Conservation (phyloP, 129 eudicot species). For the Pseudognaphalium luteoalbum region DNA sequence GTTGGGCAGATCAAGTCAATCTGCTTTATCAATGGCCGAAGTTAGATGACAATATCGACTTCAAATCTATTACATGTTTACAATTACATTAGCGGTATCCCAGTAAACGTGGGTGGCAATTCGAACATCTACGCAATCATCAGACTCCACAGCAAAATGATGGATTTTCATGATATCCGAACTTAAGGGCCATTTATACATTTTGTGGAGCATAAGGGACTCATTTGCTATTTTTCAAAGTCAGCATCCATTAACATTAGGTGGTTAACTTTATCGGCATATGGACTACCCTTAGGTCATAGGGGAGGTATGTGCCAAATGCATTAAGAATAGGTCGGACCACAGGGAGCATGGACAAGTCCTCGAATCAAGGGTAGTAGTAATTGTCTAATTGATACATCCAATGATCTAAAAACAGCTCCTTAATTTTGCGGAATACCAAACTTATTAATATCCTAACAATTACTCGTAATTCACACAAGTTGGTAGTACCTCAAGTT, state of each 20-base stretch:
- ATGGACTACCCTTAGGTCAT: slow-evolving; percentile 4
- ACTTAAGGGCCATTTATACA: not conserved
- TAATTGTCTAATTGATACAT: not conserved
- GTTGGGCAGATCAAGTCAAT: not conserved
- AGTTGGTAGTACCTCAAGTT: slow-evolving; percentile 43
- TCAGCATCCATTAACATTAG: slow-evolving; percentile 10
- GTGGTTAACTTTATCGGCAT: slow-evolving; percentile 12
- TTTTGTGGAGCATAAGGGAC: slow-evolving; percentile 14
- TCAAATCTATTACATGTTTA: not conserved
- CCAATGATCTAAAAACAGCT: not conserved
- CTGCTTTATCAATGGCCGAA: not conserved
- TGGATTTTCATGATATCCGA: not conserved
- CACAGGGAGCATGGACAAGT: slow-evolving; percentile 19
- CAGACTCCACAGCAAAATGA: not conserved
- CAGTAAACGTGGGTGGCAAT: not conserved
- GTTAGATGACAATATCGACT: not conserved
- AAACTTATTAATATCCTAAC: not conserved
- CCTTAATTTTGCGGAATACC: slow-evolving; percentile 6
- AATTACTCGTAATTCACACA: not conserved
- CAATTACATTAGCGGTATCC: not conserved
- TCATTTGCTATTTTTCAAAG: not conserved
- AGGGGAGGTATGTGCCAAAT: slow-evolving; percentile 17
- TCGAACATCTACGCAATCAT: not conserved
- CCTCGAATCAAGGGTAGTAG: slow-evolving; percentile 18
- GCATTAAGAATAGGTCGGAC: slow-evolving; percentile 22